phyloP scores from a whole-genome alignment of 2,329 filamentous ascomycete genomes.

The Hypoxylon sp. region DNA sequence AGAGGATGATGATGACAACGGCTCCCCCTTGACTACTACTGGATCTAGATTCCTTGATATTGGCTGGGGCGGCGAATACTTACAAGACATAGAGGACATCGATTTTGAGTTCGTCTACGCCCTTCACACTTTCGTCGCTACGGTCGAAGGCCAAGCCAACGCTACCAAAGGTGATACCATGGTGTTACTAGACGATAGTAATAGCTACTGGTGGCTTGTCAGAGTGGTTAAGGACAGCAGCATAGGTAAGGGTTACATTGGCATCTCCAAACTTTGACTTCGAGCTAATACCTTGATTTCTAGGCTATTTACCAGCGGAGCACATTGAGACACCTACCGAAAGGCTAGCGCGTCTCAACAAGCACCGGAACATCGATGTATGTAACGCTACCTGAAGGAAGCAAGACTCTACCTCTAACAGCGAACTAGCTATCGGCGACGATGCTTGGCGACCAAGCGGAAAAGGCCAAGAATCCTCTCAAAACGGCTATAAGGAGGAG shows the following conservation, averaged over 20 bases:
- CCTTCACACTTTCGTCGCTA: conserved; percentile 96
- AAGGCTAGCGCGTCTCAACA: conserved; percentile 91
- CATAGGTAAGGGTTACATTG: conserved; percentile 71
- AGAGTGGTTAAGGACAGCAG: conserved; percentile 97
- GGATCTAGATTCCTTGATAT: conserved; percentile 77
- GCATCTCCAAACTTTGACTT: not conserved
- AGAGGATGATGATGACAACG: conserved; percentile 77
- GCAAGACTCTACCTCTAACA: conserved; percentile 48
- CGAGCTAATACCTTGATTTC: conserved; percentile 18
- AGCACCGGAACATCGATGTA: conserved; percentile 98
- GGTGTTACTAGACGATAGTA: conserved; percentile 97
- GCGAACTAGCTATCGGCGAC: conserved; percentile 69
- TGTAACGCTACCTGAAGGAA: conserved; percentile 53
- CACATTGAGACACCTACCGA: conserved; percentile 99
- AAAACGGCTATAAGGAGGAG: conserved; percentile 86
- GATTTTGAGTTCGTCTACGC: conserved; percentile 99
- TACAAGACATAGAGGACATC: conserved; percentile 96
- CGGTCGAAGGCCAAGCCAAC: conserved; percentile 97
- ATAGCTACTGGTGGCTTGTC: conserved; percentile 99
- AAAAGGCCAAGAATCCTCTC: conserved; percentile 85
- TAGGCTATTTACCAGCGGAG: conserved; percentile 95
- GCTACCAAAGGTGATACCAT: conserved; percentile 99
- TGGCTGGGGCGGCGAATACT: conserved; percentile 84
- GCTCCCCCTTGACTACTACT: conserved; percentile 64
- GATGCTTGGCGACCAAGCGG: conserved; percentile 75